Conservation (phyloP, 1,284 basidiomycete species). For the Pseudozyma tsukubaensis region DNA sequence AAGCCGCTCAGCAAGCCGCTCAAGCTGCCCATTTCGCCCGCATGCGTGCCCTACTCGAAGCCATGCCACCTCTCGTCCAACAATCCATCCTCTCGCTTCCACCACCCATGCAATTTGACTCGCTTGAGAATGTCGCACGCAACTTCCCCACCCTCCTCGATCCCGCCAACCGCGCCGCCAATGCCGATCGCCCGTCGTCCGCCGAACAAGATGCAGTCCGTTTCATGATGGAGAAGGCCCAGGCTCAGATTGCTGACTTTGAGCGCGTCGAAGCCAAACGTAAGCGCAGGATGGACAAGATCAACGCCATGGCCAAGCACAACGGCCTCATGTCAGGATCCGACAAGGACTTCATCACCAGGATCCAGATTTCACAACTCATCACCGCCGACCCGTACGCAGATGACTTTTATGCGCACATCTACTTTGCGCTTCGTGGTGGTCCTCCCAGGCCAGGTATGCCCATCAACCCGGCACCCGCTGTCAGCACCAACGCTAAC, state of each 20-base stretch:
- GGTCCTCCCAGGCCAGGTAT: constrained; percentile 67
- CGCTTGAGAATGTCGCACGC: constrained; percentile 58
- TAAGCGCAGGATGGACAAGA: constrained; percentile 59
- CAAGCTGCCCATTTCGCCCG: constrained; percentile 62
- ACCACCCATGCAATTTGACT: constrained; percentile 66
- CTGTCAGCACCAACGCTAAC: constrained; percentile 5
- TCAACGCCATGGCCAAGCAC: constrained; percentile 80
- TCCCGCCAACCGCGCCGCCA: constrained; percentile 22
- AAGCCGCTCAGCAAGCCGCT: constrained; percentile 42
- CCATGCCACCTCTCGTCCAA: constrained; percentile 62
- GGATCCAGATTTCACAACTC: constrained; percentile 97
- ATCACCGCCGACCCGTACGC: constrained; percentile 88
- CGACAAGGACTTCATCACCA: constrained; percentile 99
- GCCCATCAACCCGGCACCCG: constrained; percentile 23
- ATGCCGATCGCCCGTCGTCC: constrained; percentile 22
- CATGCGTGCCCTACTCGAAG: constrained; percentile 62
- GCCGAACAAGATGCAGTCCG: constrained; percentile 59
- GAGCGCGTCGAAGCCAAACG: constrained; percentile 55
- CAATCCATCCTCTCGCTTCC: constrained; percentile 60
- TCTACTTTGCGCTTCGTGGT: constrained; percentile 86
- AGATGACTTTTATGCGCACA: constrained; percentile 98
- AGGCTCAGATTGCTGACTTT: constrained; percentile 54
- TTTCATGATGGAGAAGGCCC: constrained; percentile 52
- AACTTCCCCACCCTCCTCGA: constrained; percentile 61
- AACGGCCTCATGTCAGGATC: constrained; percentile 99